A percentile compares a stretch with the other conserved stretches of the same genome.
phyloP scores from a whole-genome alignment of 164 flowering plant species.

The Malania oleifera region DNA sequence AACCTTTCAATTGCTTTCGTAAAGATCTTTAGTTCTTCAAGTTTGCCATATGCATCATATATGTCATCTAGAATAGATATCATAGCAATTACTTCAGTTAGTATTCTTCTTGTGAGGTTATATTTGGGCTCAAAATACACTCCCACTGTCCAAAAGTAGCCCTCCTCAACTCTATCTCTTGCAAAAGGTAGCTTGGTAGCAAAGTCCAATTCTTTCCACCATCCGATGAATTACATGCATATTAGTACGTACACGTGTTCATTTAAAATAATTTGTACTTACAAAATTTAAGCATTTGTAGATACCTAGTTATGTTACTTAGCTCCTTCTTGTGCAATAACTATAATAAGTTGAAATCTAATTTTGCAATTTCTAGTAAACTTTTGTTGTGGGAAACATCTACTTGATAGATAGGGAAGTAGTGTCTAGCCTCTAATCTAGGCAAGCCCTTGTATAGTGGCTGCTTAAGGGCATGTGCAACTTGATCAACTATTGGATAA shows the following conservation, averaged over 20 bases:
- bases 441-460: slow-evolving; percentile 14
- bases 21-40: too few relatives aligned
- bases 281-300: too few relatives aligned
- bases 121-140: slow-evolving; percentile 11
- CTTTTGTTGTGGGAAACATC: slow-evolving; percentile 1
- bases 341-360: slow-evolving; percentile 8
- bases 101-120: too few relatives aligned
- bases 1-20: too few relatives aligned
- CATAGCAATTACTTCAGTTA: too few relatives aligned
- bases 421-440: slow-evolving; percentile 14
- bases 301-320: too few relatives aligned
- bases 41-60: slow-evolving; percentile 14
- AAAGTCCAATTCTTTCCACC: slow-evolving; percentile 10
- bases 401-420: slow-evolving; percentile 12
- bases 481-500: slow-evolving; percentile 6
- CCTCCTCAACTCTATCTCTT: slow-evolving; percentile 4
- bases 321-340: too few relatives aligned
- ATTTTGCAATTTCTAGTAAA: slow-evolving; percentile 12
- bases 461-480: slow-evolving; percentile 10
- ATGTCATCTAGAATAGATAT: slow-evolving; percentile 11
- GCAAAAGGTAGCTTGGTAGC: slow-evolving; percentile 1
- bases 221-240: background rate
- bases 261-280: too few relatives aligned
- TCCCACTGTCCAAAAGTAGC: slow-evolving; percentile 13
- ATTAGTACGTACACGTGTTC: too few relatives aligned